Evolutionary conservation across 805 yeast species (phyloP).

Genomic region (Hanseniaspora mollemarum): DNA sequence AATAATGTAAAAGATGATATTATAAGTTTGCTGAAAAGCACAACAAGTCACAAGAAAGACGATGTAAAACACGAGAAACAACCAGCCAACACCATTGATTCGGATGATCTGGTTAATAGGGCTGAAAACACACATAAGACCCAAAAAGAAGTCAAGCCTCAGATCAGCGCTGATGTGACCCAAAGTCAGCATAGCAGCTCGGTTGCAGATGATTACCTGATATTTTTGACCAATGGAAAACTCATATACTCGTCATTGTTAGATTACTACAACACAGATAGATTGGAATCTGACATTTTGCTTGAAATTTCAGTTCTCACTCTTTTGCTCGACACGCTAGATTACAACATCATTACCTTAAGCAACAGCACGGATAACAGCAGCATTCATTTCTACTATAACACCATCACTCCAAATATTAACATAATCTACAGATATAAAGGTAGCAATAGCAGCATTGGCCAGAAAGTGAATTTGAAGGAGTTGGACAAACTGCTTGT

Average conservation of each 20-base stretch:
- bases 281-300: background rate
- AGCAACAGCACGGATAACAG: background rate
- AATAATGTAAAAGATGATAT: background rate
- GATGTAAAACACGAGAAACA: background rate
- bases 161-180: too few relatives aligned
- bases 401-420: constrained; percentile 5
- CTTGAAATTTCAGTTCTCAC: constrained; percentile 9
- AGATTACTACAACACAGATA: constrained; percentile 1
- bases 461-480: background rate
- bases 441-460: background rate
- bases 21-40: background rate
- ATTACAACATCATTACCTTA: constrained; percentile 1
- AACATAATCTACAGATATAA: constrained; percentile 6
- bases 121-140: background rate
- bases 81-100: background rate
- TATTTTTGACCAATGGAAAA: constrained; percentile 10
- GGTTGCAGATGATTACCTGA: background rate
- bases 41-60: background rate
- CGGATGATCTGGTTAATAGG: background rate
- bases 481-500: background rate
- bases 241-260: constrained; percentile 2
- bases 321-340: constrained; percentile 1
- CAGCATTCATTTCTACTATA: constrained; percentile 1
- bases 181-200: too few relatives aligned
- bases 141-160: too few relatives aligned